These are phyloP conservation scores for Leccinum ambiguum DNA, from an alignment of 1,284 basidiomycete species.

Conservation along the genomic window DNA sequence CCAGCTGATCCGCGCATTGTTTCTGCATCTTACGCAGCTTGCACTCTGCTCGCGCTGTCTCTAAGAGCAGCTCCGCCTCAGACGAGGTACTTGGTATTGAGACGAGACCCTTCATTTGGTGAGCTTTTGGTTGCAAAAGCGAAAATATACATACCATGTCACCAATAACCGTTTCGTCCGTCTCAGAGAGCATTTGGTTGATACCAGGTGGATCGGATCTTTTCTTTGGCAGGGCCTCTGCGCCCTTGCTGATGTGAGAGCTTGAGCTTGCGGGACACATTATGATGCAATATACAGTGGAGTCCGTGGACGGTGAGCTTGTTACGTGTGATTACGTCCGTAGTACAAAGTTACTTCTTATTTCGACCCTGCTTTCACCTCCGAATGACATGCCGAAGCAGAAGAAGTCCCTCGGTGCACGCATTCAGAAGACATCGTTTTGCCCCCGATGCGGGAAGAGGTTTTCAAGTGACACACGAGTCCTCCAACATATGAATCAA, in stretches of 20 bases:
- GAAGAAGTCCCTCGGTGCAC: not conserved
- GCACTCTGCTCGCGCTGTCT: no score
- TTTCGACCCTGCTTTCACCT: no score
- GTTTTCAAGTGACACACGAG: constrained; percentile 1
- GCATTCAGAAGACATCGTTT: not conserved
- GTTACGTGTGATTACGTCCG: no score
- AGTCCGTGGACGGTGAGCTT: not conserved
- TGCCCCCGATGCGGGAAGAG: constrained; percentile 4
- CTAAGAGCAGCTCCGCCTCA: no score
- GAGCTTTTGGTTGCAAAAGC: no score
- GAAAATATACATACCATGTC: no score
- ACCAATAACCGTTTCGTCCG: no score
- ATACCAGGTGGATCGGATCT: not conserved
- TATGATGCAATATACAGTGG: not conserved
- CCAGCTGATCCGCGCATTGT: no score
- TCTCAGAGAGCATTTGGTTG: not conserved
- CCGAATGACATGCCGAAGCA: constrained; percentile 3
- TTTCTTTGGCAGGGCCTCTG: not conserved
- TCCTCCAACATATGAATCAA: constrained; percentile 11
- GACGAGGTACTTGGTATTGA: no score
- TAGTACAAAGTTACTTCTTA: no score
- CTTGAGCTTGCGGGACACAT: not conserved
- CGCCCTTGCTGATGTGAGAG: not conserved
- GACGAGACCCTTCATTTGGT: no score
- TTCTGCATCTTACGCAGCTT: no score